Conservation (phyloP, 148 eudicot species). For the Nepenthes gracilis region DNA sequence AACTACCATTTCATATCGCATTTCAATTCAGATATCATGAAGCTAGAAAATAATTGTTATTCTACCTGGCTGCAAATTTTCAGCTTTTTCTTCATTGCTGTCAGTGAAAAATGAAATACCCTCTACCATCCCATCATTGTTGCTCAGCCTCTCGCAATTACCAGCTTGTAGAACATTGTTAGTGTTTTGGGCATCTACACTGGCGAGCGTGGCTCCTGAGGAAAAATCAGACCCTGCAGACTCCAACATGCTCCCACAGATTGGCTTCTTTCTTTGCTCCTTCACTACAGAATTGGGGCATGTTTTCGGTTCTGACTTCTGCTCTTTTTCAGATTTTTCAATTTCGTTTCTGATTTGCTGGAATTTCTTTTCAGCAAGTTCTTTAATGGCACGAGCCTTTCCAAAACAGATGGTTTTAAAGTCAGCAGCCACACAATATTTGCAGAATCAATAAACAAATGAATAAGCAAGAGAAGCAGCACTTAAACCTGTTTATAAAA, state of each 20-base stretch:
- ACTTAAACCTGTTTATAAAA: constrained; percentile 69
- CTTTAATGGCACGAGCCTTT: constrained; percentile 82
- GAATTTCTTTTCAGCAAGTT: constrained; percentile 73
- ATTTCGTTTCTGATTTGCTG: constrained; percentile 36
- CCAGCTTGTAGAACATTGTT: constrained; percentile 17
- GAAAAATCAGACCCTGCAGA: constrained; percentile 62
- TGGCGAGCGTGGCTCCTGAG: constrained; percentile 40
- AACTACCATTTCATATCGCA: background rate
- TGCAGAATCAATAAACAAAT: background rate
- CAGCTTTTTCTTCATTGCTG: constrained; percentile 38
- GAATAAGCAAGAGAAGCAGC: background rate
- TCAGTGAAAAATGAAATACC: constrained; percentile 36
- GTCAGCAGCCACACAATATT: constrained; percentile 2
- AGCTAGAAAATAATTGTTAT: background rate
- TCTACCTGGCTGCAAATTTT: constrained; percentile 56
- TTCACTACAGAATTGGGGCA: constrained; percentile 19
- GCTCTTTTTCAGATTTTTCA: constrained; percentile 43
- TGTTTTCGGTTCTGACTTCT: constrained; percentile 17
- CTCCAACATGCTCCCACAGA: constrained; percentile 34
- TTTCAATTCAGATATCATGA: background rate
- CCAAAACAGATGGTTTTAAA: constrained; percentile 7
- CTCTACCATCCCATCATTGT: constrained; percentile 37
- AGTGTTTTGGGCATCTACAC: constrained; percentile 29
- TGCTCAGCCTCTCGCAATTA: constrained; percentile 26
- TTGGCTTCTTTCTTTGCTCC: constrained; percentile 45